Percentiles rank a stretch among this genome's conserved stretches.
Conservation (phyloP, 164 flowering plant genomes). For the Chloranthus sessilifolius region DNA sequence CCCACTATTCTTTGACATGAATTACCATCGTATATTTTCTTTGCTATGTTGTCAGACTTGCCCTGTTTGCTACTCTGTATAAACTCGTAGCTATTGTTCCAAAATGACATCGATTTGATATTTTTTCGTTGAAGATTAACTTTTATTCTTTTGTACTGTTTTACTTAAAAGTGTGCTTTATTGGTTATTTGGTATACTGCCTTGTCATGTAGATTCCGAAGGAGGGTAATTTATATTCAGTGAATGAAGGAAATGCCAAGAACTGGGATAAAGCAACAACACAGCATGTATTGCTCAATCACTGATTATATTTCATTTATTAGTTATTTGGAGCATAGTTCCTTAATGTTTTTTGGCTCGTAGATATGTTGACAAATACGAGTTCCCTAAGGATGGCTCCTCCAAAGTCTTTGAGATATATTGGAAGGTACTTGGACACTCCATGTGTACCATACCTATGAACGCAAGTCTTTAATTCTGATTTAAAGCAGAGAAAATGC, state of each 20-base stretch:
- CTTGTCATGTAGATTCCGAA: slow-evolving; percentile 69
- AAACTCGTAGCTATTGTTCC: too few species aligned
- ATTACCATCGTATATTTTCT: too few species aligned
- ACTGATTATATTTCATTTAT: background rate
- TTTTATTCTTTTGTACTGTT: too few species aligned
- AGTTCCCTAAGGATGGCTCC: slow-evolving; percentile 89
- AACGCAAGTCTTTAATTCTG: too few species aligned
- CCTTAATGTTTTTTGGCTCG: slow-evolving; percentile 1
- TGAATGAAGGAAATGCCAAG: slow-evolving; percentile 98
- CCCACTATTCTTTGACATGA: too few species aligned
- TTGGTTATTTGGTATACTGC: background rate
- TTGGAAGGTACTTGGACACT: slow-evolving; percentile 64
- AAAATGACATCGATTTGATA: too few species aligned
- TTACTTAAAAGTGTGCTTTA: too few species aligned
- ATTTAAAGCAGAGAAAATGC: too few species aligned
- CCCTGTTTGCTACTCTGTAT: too few species aligned
- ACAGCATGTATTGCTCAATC: slow-evolving; percentile 40
- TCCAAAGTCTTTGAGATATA: slow-evolving; percentile 87
- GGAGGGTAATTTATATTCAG: slow-evolving; percentile 95
- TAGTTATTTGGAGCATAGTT: background rate
- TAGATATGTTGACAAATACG: slow-evolving; percentile 90
- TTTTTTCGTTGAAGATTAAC: too few species aligned
- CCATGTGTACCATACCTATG: too few species aligned
- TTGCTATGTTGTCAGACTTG: too few species aligned
- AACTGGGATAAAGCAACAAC: slow-evolving; percentile 96